Percentiles rank a stretch among this genome's conserved stretches.
phyloP scores from a whole-genome alignment of 2,329 filamentous ascomycete genomes.

The Trichocomaceae sp. region DNA sequence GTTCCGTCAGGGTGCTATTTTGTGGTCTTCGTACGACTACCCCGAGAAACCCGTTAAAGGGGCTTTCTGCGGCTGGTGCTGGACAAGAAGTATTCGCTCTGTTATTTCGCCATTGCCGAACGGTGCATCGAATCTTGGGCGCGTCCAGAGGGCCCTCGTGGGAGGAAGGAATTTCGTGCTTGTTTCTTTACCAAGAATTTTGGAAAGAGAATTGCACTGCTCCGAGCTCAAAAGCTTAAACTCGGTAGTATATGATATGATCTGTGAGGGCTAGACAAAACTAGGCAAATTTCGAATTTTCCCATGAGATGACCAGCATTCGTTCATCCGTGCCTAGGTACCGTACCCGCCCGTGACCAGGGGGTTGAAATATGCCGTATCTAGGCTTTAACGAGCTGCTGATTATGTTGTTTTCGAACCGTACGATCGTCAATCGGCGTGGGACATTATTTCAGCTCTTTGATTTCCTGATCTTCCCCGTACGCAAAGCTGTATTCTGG shows the following conservation, averaged over 20 bases:
- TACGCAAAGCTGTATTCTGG: conserved; percentile 27
- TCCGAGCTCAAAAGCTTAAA: too few relatives aligned
- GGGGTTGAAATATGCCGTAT: conserved; percentile 19
- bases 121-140: conserved; percentile 28
- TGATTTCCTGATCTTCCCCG: conserved; percentile 45
- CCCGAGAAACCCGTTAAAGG: conserved; percentile 26
- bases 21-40: conserved; percentile 41
- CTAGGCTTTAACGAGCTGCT: conserved; percentile 37
- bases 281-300: too few relatives aligned
- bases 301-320: conserved; percentile 29
- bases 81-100: conserved; percentile 36
- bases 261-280: too few relatives aligned
- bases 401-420: conserved; percentile 34
- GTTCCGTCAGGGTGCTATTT: conserved; percentile 36
- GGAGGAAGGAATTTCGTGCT: too few relatives aligned
- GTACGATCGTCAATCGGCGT: conserved; percentile 12
- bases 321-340: too few relatives aligned
- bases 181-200: too few relatives aligned
- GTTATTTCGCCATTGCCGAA: conserved; percentile 26
- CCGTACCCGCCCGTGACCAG: conserved; percentile 59
- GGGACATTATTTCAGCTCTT: conserved; percentile 35
- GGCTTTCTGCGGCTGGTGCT: conserved; percentile 22
- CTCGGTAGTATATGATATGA: too few relatives aligned
- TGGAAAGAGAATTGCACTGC: too few relatives aligned
- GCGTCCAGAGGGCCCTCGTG: conserved; percentile 33